phyloP scores from a whole-genome alignment of 2,329 filamentous ascomycete genomes.

The Aspergillus quadricinctus region DNA sequence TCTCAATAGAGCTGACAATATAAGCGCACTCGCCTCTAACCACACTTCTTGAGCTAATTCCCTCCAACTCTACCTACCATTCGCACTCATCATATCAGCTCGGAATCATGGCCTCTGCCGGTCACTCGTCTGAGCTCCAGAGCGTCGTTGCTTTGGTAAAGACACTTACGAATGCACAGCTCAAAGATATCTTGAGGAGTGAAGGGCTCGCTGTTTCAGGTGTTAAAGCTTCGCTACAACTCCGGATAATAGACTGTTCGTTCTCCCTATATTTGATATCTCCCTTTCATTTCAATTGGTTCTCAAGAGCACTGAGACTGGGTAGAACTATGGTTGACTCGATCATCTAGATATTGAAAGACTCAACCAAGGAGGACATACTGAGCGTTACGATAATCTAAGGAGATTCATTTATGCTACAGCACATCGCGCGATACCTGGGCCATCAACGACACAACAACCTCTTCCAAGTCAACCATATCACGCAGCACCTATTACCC shows the following conservation, averaged over 20 bases:
- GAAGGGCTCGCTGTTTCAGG: slow-evolving; percentile 75
- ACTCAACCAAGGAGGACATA: slow-evolving; percentile 17
- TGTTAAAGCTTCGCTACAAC: slow-evolving; percentile 78
- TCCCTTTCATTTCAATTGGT: neutral
- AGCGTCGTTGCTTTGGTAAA: slow-evolving; percentile 46
- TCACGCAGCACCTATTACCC: slow-evolving; percentile 20
- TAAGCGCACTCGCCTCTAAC: slow-evolving; percentile 20
- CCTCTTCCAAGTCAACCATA: slow-evolving; percentile 21
- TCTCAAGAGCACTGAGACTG: neutral
- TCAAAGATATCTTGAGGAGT: slow-evolving; percentile 70
- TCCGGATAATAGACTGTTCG: slow-evolving; percentile 73
- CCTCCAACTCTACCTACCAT: neutral
- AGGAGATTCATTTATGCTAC: slow-evolving; percentile 29
- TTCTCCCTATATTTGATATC: slow-evolving; percentile 22
- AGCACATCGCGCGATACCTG: slow-evolving; percentile 24
- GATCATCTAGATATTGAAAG: slow-evolving; percentile 24
- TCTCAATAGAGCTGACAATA: slow-evolving; percentile 16
- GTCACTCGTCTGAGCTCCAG: slow-evolving; percentile 38
- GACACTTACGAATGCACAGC: slow-evolving; percentile 58
- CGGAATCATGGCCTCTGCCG: slow-evolving; percentile 34
- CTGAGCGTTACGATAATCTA: slow-evolving; percentile 29
- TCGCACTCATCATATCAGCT: neutral
- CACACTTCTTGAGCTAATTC: slow-evolving; percentile 17
- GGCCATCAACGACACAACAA: slow-evolving; percentile 21
- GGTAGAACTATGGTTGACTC: neutral